Percentiles rank a stretch among this genome's conserved stretches.
Conservation (phyloP, 2,329 filamentous ascomycete species). For the Xylariaceae sp. region DNA sequence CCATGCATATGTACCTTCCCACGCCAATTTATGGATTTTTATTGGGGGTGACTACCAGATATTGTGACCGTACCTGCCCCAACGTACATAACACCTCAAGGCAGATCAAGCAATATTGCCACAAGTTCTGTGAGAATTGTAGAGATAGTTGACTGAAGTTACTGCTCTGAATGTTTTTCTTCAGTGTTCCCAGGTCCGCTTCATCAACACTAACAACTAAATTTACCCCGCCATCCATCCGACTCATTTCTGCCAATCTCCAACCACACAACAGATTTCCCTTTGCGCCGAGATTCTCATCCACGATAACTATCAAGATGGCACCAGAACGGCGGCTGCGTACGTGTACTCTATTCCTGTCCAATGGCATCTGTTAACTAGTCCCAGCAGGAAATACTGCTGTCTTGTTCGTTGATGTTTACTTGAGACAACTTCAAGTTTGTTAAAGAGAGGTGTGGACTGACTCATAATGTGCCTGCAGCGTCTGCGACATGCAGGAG, state of each 20-base stretch:
- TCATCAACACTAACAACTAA: too few relatives aligned
- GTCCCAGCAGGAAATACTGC: slow-evolving; percentile 38
- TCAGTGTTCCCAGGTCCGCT: too few relatives aligned
- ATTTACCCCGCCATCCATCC: background rate
- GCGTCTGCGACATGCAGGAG: slow-evolving; percentile 92
- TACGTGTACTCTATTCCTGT: slow-evolving; percentile 10
- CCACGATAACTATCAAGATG: slow-evolving; percentile 14
- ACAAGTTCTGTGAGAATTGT: too few relatives aligned
- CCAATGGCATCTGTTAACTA: too few relatives aligned
- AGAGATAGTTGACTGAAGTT: too few relatives aligned
- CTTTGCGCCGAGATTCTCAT: slow-evolving; percentile 11
- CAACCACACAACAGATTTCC: slow-evolving; percentile 3
- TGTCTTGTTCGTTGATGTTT: slow-evolving; percentile 40
- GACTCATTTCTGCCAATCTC: background rate
- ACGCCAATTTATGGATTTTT: too few relatives aligned
- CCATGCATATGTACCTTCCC: too few relatives aligned
- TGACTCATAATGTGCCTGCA: slow-evolving; percentile 33
- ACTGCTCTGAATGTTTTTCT: too few relatives aligned
- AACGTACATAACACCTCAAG: too few relatives aligned
- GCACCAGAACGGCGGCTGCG: slow-evolving; percentile 18
- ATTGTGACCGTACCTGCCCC: too few relatives aligned
- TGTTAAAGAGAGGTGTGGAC: background rate
- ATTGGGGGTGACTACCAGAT: too few relatives aligned
- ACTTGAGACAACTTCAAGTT: background rate
- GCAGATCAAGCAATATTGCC: too few relatives aligned